Conservation (phyloP, 176 grass and related monocot genomes). For the Canna indica region DNA sequence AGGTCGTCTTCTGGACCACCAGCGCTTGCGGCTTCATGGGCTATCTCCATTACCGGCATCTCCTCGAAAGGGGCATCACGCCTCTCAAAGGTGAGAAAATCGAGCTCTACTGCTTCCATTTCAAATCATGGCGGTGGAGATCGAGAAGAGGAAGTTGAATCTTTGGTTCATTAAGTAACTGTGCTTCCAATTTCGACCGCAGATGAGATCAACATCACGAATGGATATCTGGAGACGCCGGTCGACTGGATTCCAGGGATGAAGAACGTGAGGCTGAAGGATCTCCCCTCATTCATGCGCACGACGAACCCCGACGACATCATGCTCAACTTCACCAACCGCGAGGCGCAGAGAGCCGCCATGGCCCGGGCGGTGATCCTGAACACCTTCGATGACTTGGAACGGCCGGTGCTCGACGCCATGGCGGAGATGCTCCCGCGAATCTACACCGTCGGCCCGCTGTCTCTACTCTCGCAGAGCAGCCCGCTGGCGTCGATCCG, state of each 20-base stretch:
- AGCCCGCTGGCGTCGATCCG: background rate
- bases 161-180: no score
- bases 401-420: slow-evolving; percentile 1
- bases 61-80: background rate
- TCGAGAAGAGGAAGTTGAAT: no score
- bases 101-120: no score
- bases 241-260: slow-evolving; percentile 7
- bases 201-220: background rate
- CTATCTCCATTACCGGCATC: slow-evolving; percentile 3
- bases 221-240: background rate
- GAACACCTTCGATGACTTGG: slow-evolving; percentile 9
- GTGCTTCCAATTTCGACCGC: no score
- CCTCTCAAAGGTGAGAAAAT: slow-evolving; percentile 10
- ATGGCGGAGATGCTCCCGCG: slow-evolving; percentile 6
- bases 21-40: slow-evolving; percentile 7
- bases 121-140: no score
- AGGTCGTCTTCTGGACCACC: background rate
- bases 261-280: slow-evolving; percentile 12
- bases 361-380: background rate
- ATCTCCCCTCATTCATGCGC: background rate
- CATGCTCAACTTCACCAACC: background rate
- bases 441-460: slow-evolving; percentile 1
- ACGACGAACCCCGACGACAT: slow-evolving; percentile 2
- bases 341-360: background rate
- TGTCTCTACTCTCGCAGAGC: background rate